These are phyloP conservation scores for Licmophora abbreviata DNA, from an alignment of 108 stramenopile genomes.

Conservation along the genomic window DNA sequence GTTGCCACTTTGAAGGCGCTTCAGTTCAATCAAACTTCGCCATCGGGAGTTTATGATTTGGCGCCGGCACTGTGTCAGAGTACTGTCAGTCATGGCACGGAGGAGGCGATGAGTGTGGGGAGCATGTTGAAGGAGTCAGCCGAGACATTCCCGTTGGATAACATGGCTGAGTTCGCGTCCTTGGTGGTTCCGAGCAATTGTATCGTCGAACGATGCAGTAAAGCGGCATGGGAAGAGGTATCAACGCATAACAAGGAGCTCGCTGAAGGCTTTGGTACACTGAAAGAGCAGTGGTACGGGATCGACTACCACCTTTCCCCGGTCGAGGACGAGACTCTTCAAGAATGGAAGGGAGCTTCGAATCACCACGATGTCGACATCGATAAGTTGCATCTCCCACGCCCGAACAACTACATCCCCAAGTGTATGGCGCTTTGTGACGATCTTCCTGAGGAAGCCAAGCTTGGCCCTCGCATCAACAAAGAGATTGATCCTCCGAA, in stretches of 20 bases:
- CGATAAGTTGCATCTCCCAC: slow-evolving; percentile 38
- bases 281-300: slow-evolving; percentile 72
- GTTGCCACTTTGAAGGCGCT: slow-evolving; percentile 33
- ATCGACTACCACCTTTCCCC: slow-evolving; percentile 59
- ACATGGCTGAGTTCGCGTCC: slow-evolving; percentile 28
- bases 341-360: slow-evolving; percentile 24
- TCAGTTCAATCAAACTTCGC: slow-evolving; percentile 69
- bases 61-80: slow-evolving; percentile 50
- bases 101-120: slow-evolving; percentile 53
- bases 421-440: slow-evolving; percentile 54
- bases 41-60: slow-evolving; percentile 58
- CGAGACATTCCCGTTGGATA: slow-evolving; percentile 45
- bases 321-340: slow-evolving; percentile 18
- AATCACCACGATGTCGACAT: slow-evolving; percentile 11
- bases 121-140: slow-evolving; percentile 52
- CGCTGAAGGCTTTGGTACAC: slow-evolving; percentile 20
- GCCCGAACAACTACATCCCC: slow-evolving; percentile 70
- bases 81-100: slow-evolving; percentile 56
- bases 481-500: slow-evolving; percentile 69
- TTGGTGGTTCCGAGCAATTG: slow-evolving; percentile 52
- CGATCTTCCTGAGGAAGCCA: slow-evolving; percentile 69
- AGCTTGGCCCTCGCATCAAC: slow-evolving; percentile 54
- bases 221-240: slow-evolving; percentile 57
- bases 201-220: slow-evolving; percentile 74
- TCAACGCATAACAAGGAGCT: slow-evolving; percentile 7